phyloP scores from a whole-genome alignment of 1,284 basidiomycete species.

The Ceratobasidium sp. region DNA sequence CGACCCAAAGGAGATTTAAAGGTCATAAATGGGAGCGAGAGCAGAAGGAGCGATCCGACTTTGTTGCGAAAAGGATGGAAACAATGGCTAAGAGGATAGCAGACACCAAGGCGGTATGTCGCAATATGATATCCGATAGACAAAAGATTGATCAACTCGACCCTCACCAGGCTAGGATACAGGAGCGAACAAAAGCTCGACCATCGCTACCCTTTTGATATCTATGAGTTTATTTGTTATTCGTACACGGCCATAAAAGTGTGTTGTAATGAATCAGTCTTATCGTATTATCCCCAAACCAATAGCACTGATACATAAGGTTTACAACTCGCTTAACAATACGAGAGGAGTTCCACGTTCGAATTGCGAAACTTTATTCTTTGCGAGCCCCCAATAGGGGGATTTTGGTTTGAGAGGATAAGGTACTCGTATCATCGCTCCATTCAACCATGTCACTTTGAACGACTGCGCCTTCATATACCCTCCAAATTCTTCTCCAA shows the following conservation, averaged over 20 bases:
- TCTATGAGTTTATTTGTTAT: not conserved
- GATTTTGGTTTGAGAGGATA: not conserved
- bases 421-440: not conserved
- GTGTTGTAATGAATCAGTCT: no score
- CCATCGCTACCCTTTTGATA: constrained; percentile 32
- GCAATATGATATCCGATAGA: not conserved
- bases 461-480: constrained; percentile 22
- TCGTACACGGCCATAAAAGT: not conserved
- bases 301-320: no score
- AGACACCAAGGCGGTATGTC: constrained; percentile 27
- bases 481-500: constrained; percentile 28
- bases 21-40: constrained; percentile 76
- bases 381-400: not conserved
- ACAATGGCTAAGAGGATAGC: constrained; percentile 39
- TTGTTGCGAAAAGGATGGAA: constrained; percentile 40
- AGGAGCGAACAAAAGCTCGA: constrained; percentile 26
- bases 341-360: no score
- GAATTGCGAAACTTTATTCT: not conserved
- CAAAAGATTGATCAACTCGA: not conserved
- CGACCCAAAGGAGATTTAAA: constrained; percentile 73
- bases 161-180: constrained; percentile 12
- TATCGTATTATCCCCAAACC: no score
- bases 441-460: constrained; percentile 12
- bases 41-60: constrained; percentile 38
- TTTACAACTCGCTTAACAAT: no score